Conservation (phyloP, 2,329 filamentous ascomycete species). For the Aureobasidium sp. region DNA sequence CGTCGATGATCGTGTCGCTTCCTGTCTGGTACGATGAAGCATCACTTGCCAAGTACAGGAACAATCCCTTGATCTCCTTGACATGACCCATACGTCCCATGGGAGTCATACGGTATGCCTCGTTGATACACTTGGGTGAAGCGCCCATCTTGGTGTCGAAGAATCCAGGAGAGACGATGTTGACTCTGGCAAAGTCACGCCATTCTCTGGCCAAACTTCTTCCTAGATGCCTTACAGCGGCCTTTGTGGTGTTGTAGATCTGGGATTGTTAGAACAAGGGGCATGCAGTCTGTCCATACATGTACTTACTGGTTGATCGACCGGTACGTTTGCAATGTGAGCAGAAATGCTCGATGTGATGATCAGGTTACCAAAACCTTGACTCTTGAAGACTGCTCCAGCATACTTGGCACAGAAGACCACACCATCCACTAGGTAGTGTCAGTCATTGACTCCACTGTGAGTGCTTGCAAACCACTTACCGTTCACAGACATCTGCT, state of each 20-base stretch:
- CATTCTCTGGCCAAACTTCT: conserved; percentile 74
- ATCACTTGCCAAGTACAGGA: conserved; percentile 60
- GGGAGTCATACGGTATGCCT: no score
- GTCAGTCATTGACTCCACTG: no score
- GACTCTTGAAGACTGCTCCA: conserved; percentile 79
- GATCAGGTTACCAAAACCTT: conserved; percentile 69
- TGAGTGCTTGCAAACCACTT: no score
- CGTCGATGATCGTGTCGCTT: conserved; percentile 56
- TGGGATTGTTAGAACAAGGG: conserved; percentile 79
- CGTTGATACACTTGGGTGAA: no score
- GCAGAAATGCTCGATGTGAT: conserved; percentile 82
- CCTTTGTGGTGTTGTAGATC: conserved; percentile 72
- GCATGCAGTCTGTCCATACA: no score
- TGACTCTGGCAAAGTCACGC: conserved; percentile 74
- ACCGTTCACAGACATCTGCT: no score
- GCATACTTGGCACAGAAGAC: conserved; percentile 91
- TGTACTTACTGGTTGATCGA: no score
- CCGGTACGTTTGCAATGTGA: conserved; percentile 86
- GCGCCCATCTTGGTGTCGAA: conserved; percentile 71
- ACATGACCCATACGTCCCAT: conserved; percentile 68
- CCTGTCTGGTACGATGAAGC: conserved; percentile 59
- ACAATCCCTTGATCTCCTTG: conserved; percentile 70
- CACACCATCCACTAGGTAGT: no score
- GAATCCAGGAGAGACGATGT: conserved; percentile 74
- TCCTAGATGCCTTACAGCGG: conserved; percentile 71